phyloP scores from a whole-genome alignment of 1,284 basidiomycete species.

The Ceratobasidium sp. region DNA sequence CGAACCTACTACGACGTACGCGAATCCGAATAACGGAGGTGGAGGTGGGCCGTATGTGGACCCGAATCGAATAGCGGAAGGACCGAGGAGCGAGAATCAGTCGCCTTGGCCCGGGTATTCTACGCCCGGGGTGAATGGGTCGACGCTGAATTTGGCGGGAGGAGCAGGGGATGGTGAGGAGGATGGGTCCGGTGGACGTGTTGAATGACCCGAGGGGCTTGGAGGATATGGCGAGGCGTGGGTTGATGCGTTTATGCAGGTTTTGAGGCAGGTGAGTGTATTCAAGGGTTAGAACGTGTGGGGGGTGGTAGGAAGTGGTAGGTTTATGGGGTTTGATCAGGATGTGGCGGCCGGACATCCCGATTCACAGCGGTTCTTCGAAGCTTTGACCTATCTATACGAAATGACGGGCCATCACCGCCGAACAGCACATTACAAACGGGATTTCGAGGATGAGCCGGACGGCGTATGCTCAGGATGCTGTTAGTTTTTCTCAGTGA shows the following conservation, averaged over 20 bases:
- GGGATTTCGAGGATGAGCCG: constrained; percentile 35
- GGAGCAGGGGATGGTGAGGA: neutral
- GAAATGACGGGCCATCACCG: constrained; percentile 40
- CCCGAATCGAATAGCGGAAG: constrained; percentile 7
- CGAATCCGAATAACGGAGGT: no score
- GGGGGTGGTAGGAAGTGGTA: no score
- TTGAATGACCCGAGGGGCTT: constrained; percentile 35
- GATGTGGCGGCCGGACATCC: constrained; percentile 33
- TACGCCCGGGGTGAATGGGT: neutral
- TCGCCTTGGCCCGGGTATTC: constrained; percentile 33
- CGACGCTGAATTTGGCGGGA: neutral
- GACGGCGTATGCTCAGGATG: constrained; percentile 40
- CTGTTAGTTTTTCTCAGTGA: constrained; percentile 37
- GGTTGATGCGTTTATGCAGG: constrained; percentile 38
- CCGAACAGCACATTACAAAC: constrained; percentile 41
- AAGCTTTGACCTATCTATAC: constrained; percentile 35
- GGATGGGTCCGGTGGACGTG: constrained; percentile 15
- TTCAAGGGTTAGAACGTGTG: no score
- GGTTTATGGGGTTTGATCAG: neutral
- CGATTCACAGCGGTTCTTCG: constrained; percentile 27
- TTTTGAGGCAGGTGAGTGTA: constrained; percentile 28
- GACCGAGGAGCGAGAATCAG: constrained; percentile 1
- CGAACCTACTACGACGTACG: no score
- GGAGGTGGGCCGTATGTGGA: constrained; percentile 15
- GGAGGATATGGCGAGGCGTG: constrained; percentile 18